phyloP scores from a whole-genome alignment of 805 yeast genomes.

The Saccharomycopsis fibuligera region DNA sequence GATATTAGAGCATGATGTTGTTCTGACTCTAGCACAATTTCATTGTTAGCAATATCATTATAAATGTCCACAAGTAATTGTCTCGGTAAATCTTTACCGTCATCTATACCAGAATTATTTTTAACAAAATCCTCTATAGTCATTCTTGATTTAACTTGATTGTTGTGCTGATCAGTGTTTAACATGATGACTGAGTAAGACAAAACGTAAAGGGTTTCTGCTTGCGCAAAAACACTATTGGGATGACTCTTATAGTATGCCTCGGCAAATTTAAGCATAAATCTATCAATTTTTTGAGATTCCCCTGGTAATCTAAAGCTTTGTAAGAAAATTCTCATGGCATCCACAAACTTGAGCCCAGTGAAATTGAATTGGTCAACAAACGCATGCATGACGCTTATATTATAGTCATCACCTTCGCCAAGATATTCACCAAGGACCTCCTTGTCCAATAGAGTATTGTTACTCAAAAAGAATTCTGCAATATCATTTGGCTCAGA shows the following conservation, averaged over 20 bases:
- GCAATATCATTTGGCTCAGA: constrained; percentile 69
- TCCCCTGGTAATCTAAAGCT: constrained; percentile 94
- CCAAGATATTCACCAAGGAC: constrained; percentile 89
- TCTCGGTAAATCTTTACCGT: constrained; percentile 74
- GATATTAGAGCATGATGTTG: constrained; percentile 86
- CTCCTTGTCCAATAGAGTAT: constrained; percentile 75
- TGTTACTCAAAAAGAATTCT: constrained; percentile 54
- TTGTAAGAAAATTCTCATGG: constrained; percentile 79
- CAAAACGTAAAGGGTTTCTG: constrained; percentile 88
- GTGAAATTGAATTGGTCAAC: constrained; percentile 82
- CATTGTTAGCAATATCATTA: constrained; percentile 73
- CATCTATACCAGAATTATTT: constrained; percentile 90
- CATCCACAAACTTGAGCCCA: constrained; percentile 67
- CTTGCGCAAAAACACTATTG: constrained; percentile 67
- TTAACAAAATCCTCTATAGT: constrained; percentile 76
- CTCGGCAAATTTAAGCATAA: constrained; percentile 95
- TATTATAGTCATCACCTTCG: constrained; percentile 72
- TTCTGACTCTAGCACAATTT: constrained; percentile 86
- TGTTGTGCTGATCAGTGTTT: constrained; percentile 90
- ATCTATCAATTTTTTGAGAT: constrained; percentile 94
- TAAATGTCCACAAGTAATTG: constrained; percentile 66
- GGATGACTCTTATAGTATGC: constrained; percentile 87
- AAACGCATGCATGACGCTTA: constrained; percentile 86
- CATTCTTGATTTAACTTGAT: constrained; percentile 83
- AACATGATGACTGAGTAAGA: constrained; percentile 90